phyloP scores from a whole-genome alignment of 805 yeast species.

The Wickerhamiella musiphila region DNA sequence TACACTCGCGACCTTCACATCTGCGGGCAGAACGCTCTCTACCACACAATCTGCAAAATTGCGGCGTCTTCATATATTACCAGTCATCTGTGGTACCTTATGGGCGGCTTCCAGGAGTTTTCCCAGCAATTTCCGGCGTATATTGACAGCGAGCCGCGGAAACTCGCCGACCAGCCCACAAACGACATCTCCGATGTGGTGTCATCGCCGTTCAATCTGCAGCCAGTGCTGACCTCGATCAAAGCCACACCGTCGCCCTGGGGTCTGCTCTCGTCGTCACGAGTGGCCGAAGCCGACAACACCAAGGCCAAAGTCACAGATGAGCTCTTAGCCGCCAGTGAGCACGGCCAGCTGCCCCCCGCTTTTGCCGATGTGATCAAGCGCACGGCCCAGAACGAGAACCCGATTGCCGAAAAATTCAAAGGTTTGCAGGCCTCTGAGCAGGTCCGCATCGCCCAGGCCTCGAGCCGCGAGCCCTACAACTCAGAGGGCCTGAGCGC shows the following conservation, averaged over 20 bases:
- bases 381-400: constrained; percentile 23
- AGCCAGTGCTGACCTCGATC: constrained; percentile 4
- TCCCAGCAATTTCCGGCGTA: background rate
- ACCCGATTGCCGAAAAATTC: constrained; percentile 35
- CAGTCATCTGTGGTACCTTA: constrained; percentile 14
- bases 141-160: constrained; percentile 5
- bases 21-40: constrained; percentile 11
- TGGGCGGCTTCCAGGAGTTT: constrained; percentile 15
- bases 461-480: constrained; percentile 14
- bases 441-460: constrained; percentile 41
- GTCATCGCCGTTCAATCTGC: background rate
- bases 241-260: constrained; percentile 1
- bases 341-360: constrained; percentile 26
- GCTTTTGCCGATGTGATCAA: constrained; percentile 34
- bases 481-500: background rate
- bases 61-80: background rate
- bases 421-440: constrained; percentile 53
- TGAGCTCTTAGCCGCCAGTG: constrained; percentile 3
- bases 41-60: constrained; percentile 15
- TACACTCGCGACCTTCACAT: constrained; percentile 8
- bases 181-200: background rate
- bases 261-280: constrained; percentile 1
- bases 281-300: constrained; percentile 9
- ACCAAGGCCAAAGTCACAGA: constrained; percentile 7
- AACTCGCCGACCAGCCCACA: background rate